Conservation (phyloP, 306 rosid genomes). For the Cicer bijugum region DNA sequence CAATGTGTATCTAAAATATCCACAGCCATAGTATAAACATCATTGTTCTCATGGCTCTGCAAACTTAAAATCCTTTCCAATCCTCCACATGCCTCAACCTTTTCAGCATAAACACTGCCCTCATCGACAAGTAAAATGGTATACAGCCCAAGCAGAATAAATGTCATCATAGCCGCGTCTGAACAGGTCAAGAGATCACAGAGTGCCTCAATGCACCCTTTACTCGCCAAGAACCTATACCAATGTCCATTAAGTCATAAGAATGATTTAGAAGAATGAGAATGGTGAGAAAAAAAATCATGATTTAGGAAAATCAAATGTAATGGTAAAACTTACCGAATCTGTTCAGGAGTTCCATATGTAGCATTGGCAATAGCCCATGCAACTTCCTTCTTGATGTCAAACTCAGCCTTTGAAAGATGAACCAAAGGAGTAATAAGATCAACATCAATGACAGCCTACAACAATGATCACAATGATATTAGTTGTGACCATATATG, state of each 20-base stretch:
- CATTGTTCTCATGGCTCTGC: conserved; percentile 82
- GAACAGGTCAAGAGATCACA: conserved; percentile 64
- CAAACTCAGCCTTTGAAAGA: conserved; percentile 84
- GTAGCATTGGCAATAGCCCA: conserved; percentile 89
- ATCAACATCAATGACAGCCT: conserved; percentile 76
- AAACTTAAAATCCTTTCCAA: conserved; percentile 82
- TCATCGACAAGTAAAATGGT: conserved; percentile 88
- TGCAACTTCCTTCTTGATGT: conserved; percentile 86
- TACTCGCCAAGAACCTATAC: conserved; percentile 50
- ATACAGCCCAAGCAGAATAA: conserved; percentile 83
- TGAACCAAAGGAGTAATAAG: conserved; percentile 63
- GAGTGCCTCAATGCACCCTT: conserved; percentile 53
- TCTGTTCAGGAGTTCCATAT: conserved; percentile 50
- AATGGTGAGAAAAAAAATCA: not conserved
- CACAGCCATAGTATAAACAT: conserved; percentile 83
- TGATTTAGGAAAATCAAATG: not conserved
- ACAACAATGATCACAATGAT: not conserved
- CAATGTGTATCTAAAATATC: conserved; percentile 86
- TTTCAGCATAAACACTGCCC: conserved; percentile 70
- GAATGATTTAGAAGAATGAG: not conserved
- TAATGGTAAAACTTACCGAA: conserved; percentile 7
- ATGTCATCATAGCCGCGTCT: conserved; percentile 74
- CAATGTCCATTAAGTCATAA: conserved; percentile 33
- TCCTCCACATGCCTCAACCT: conserved; percentile 84
- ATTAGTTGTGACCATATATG: not conserved